Evolutionary conservation across 768 basidiomycete genomes (phyloP).

Genomic region (Pulveroboletus ravenelii): DNA sequence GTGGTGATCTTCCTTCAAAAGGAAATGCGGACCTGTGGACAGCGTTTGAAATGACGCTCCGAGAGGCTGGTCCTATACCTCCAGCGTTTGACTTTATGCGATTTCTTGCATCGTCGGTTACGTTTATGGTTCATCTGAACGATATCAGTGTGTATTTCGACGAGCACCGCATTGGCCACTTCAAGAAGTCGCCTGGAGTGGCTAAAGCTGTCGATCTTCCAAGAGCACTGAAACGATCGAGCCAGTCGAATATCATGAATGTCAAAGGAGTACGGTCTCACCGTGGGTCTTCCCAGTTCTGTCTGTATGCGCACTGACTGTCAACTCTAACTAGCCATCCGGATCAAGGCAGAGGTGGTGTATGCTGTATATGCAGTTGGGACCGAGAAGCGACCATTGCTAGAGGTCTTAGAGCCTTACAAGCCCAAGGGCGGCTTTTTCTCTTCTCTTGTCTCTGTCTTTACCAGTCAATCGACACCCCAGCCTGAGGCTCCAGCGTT

Average conservation of each 20-base stretch:
- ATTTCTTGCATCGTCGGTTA: constrained; percentile 87
- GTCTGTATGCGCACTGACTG: neutral
- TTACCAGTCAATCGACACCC: constrained; percentile 16
- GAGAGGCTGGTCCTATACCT: constrained; percentile 78
- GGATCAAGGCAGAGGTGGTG: constrained; percentile 11
- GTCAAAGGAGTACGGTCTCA: constrained; percentile 60
- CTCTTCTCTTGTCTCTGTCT: constrained; percentile 32
- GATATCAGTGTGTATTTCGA: constrained; percentile 82
- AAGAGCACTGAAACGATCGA: constrained; percentile 33
- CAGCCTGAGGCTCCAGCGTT: constrained; percentile 6
- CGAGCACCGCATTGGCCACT: constrained; percentile 60
- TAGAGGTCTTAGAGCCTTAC: constrained; percentile 29
- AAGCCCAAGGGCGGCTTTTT: constrained; percentile 43
- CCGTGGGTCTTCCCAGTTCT: constrained; percentile 39
- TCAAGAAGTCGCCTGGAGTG: constrained; percentile 58
- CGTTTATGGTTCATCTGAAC: constrained; percentile 81
- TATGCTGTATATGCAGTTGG: constrained; percentile 9
- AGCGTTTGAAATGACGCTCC: constrained; percentile 81
- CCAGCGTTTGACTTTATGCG: constrained; percentile 81
- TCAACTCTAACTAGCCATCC: constrained; percentile 37
- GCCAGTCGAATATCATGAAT: constrained; percentile 61
- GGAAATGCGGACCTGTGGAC: constrained; percentile 59
- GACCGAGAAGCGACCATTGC: constrained; percentile 38
- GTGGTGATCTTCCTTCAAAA: constrained; percentile 55
- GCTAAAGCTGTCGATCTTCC: constrained; percentile 51